These are phyloP conservation scores for Diatrype stigma DNA, from an alignment of 2,329 filamentous ascomycete species.

Conservation along the genomic window DNA sequence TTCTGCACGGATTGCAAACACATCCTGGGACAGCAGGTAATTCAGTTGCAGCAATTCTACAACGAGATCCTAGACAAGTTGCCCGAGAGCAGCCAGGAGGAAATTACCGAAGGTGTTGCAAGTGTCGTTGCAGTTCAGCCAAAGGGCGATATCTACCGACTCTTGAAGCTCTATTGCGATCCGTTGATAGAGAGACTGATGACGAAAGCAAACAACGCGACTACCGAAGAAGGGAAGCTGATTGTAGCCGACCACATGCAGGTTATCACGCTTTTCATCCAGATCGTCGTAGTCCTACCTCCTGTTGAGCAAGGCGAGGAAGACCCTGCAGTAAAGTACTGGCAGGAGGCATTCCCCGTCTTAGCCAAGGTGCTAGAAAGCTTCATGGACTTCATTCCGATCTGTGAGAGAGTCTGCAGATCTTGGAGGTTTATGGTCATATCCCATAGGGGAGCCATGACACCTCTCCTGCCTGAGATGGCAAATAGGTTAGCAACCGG, in stretches of 20 bases:
- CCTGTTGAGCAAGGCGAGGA: constrained; percentile 67
- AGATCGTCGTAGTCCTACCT: constrained; percentile 64
- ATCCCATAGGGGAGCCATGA: constrained; percentile 86
- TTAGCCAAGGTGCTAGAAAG: constrained; percentile 82
- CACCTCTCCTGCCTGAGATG: constrained; percentile 76
- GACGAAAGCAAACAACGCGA: constrained; percentile 79
- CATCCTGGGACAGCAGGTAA: constrained; percentile 75
- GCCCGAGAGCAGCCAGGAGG: constrained; percentile 83
- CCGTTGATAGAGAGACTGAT: constrained; percentile 84
- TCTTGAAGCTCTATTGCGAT: constrained; percentile 89
- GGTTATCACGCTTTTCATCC: constrained; percentile 85
- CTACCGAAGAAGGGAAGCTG: constrained; percentile 76
- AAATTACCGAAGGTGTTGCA: constrained; percentile 93
- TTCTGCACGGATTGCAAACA: constrained; percentile 94
- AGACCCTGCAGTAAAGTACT: constrained; percentile 93
- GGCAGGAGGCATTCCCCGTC: constrained; percentile 87
- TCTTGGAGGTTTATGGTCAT: constrained; percentile 98
- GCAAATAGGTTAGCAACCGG: constrained; percentile 84
- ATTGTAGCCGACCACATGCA: constrained; percentile 90
- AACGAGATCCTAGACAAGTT: constrained; percentile 83
- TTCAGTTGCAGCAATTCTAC: constrained; percentile 89
- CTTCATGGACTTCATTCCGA: constrained; percentile 80
- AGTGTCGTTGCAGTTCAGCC: constrained; percentile 87
- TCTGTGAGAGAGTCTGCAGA: constrained; percentile 88
- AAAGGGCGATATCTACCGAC: constrained; percentile 71